These are phyloP conservation scores for Bretziella fagacearum DNA, from an alignment of 2,329 filamentous ascomycete species.

Conservation along the genomic window DNA sequence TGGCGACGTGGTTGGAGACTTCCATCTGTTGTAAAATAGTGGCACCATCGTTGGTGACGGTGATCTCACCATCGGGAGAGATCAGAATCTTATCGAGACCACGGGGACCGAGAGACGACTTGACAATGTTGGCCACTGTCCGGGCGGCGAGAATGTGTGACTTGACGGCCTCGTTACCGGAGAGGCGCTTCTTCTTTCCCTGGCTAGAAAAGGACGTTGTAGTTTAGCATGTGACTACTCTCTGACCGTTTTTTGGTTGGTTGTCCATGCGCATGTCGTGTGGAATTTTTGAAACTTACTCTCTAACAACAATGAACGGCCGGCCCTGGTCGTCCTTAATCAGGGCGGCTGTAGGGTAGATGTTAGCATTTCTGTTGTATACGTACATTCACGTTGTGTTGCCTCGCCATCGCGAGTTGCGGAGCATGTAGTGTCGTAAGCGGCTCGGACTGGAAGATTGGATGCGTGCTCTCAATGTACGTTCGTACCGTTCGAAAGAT, in stretches of 20 bases:
- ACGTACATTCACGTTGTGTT: constrained; percentile 5
- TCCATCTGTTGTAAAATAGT: constrained; percentile 98
- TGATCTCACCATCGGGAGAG: constrained; percentile 96
- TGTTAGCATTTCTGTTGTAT: constrained; percentile 4
- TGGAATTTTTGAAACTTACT: constrained; percentile 44
- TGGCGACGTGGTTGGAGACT: constrained; percentile 95
- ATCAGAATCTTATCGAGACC: constrained; percentile 99
- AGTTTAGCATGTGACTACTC: constrained; percentile 17
- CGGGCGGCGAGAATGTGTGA: constrained; percentile 93
- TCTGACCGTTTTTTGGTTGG: neutral
- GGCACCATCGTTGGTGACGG: constrained; percentile 95
- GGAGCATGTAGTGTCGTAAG: neutral
- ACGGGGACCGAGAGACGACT: constrained; percentile 86
- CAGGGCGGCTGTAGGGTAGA: constrained; percentile 38
- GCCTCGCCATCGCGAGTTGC: constrained; percentile 9
- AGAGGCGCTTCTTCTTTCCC: constrained; percentile 92
- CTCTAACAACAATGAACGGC: constrained; percentile 95
- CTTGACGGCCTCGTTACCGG: constrained; percentile 94
- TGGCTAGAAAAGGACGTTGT: constrained; percentile 40
- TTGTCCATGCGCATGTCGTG: neutral
- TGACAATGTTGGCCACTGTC: constrained; percentile 93
- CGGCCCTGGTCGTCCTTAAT: constrained; percentile 96
- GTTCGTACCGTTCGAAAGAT: constrained; percentile 61
- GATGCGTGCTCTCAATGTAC: neutral
- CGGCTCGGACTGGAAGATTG: constrained; percentile 3